Conservation (phyloP, 2,329 filamentous ascomycete species). For the Ophiostoma australiae region DNA sequence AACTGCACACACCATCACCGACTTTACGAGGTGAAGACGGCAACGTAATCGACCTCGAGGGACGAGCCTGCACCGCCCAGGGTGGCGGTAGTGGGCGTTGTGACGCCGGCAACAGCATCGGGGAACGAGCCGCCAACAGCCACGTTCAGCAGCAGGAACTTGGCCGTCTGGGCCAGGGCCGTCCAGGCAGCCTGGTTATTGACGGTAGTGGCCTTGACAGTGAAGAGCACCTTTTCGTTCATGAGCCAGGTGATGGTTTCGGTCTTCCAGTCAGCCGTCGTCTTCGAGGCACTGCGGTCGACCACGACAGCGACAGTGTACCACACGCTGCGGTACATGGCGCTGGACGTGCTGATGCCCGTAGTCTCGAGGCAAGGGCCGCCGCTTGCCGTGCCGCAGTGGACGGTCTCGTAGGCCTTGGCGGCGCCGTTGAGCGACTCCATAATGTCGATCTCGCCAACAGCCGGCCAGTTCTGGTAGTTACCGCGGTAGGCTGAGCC, state of each 20-base stretch:
- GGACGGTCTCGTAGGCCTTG: constrained; percentile 37
- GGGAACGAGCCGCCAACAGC: constrained; percentile 49
- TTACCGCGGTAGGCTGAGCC: constrained; percentile 38
- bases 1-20: background rate
- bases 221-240: constrained; percentile 43
- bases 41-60: constrained; percentile 51
- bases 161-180: constrained; percentile 45
- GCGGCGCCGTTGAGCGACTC: constrained; percentile 40
- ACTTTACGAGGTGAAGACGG: constrained; percentile 35
- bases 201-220: constrained; percentile 43
- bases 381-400: constrained; percentile 40
- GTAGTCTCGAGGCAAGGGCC: constrained; percentile 42
- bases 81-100: constrained; percentile 44
- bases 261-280: constrained; percentile 39
- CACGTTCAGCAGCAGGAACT: constrained; percentile 52
- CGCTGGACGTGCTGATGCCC: constrained; percentile 32
- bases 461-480: constrained; percentile 40
- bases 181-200: constrained; percentile 46
- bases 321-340: constrained; percentile 33
- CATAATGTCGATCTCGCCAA: constrained; percentile 45
- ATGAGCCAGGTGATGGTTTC: constrained; percentile 51
- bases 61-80: constrained; percentile 43
- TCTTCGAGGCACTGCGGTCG: constrained; percentile 40
- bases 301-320: constrained; percentile 49
- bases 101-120: constrained; percentile 31